Percentiles rank a stretch among this genome's conserved stretches.
These are phyloP conservation scores for Heliocybe sulcata DNA, from an alignment of 1,284 basidiomycete species.

Conservation along the genomic window DNA sequence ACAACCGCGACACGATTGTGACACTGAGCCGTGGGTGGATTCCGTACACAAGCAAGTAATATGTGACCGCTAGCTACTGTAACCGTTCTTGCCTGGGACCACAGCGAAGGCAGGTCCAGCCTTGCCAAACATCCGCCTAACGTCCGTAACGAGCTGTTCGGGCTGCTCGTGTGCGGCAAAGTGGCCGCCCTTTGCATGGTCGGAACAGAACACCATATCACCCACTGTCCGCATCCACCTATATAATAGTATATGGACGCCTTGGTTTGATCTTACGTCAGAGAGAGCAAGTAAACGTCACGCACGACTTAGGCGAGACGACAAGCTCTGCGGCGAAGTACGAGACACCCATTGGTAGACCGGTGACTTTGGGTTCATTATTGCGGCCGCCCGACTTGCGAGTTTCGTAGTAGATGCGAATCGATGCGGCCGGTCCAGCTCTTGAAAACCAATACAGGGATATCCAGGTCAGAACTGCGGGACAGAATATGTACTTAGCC, in stretches of 20 bases:
- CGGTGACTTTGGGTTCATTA: not conserved
- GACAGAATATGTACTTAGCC: not conserved
- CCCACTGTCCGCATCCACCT: not conserved
- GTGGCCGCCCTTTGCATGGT: not conserved
- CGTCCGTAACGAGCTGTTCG: not conserved
- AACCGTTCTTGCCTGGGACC: not conserved
- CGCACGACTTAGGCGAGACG: constrained; percentile 17
- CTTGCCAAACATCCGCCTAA: not conserved
- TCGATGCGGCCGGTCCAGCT: not conserved
- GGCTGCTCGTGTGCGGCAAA: constrained; percentile 1
- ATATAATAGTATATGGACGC: not conserved
- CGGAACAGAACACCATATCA: not conserved
- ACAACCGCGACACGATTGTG: not conserved
- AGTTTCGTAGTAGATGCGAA: constrained; percentile 24
- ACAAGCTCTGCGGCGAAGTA: constrained; percentile 24
- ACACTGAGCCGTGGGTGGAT: not conserved
- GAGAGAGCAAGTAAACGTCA: constrained; percentile 2
- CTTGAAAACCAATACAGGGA: constrained; percentile 23
- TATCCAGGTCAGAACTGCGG: constrained; percentile 29
- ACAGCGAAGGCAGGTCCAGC: not conserved
- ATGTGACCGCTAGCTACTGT: not conserved
- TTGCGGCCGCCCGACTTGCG: constrained; percentile 1
- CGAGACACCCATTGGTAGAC: constrained; percentile 23
- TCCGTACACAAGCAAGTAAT: not conserved
- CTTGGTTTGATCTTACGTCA: not conserved